These are phyloP conservation scores for Luffa aegyptiaca DNA, from an alignment of 306 rosid genomes.

Conservation along the genomic window DNA sequence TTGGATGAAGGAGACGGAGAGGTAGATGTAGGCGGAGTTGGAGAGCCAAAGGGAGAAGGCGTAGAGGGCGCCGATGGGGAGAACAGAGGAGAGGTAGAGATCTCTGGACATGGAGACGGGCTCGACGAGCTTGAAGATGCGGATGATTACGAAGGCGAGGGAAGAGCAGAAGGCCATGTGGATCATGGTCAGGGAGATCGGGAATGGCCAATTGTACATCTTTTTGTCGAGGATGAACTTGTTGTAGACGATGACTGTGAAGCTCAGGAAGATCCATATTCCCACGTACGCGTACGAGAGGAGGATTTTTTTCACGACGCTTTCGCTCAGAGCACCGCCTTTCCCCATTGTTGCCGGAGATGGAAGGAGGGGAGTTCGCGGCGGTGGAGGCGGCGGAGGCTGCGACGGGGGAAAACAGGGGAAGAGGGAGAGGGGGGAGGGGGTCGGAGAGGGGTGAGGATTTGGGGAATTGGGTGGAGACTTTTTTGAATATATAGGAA, in stretches of 20 bases:
- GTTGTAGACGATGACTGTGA: conserved; percentile 70
- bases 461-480: background rate
- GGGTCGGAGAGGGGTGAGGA: background rate
- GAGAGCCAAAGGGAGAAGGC: conserved; percentile 69
- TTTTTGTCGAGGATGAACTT: conserved; percentile 67
- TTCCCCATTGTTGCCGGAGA: conserved; percentile 36
- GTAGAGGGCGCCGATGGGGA: conserved; percentile 44
- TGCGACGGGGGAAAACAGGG: conserved; percentile 6
- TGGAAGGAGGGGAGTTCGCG: background rate
- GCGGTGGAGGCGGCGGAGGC: background rate
- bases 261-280: conserved; percentile 61
- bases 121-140: conserved; percentile 42
- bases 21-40: conserved; percentile 63
- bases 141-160: conserved; percentile 41
- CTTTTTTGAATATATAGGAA: background rate
- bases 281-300: conserved; percentile 55
- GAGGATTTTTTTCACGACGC: conserved; percentile 47
- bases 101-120: conserved; percentile 48
- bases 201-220: conserved; percentile 65
- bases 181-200: conserved; percentile 64
- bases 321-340: conserved; percentile 54
- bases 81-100: conserved; percentile 46
- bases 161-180: conserved; percentile 62
- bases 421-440: conserved; percentile 3
- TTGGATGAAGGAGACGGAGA: conserved; percentile 58